phyloP scores from a whole-genome alignment of 2,329 filamentous ascomycete genomes.

The Metarhizium humberi region DNA sequence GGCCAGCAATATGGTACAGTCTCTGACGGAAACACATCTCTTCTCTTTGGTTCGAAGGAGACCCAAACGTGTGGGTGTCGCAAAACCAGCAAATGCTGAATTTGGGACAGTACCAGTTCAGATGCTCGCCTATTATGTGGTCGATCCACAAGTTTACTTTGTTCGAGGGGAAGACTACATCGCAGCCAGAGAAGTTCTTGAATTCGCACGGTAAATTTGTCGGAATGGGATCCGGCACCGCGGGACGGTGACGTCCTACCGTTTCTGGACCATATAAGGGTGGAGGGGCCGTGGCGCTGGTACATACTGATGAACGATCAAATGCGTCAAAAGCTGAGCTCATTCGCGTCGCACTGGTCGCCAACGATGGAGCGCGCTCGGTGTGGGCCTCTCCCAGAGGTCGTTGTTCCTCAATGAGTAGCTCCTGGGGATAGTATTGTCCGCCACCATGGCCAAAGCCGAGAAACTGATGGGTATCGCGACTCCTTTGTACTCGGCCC shows the following conservation, averaged over 20 bases:
- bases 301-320: constrained; percentile 11
- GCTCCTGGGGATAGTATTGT: constrained; percentile 2
- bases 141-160: constrained; percentile 33
- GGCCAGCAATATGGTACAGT: constrained; percentile 40
- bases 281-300: constrained; percentile 14
- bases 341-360: constrained; percentile 7
- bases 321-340: constrained; percentile 7
- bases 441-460: background rate
- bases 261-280: constrained; percentile 8
- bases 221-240: constrained; percentile 2
- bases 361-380: constrained; percentile 2
- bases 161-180: constrained; percentile 24
- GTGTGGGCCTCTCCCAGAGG: background rate
- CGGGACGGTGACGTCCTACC: constrained; percentile 6
- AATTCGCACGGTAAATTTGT: constrained; percentile 37
- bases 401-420: constrained; percentile 1
- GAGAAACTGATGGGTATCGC: background rate
- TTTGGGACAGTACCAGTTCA: constrained; percentile 22
- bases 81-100: constrained; percentile 42
- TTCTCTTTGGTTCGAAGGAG: constrained; percentile 1
- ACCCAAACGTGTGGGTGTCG: constrained; percentile 26
- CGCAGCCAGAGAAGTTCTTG: constrained; percentile 24
- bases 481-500: background rate
- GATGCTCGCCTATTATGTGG: constrained; percentile 32
- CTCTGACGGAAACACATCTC: constrained; percentile 25